Conservation (phyloP, 140 eudicot genomes). For the Oenanthe javanica region DNA sequence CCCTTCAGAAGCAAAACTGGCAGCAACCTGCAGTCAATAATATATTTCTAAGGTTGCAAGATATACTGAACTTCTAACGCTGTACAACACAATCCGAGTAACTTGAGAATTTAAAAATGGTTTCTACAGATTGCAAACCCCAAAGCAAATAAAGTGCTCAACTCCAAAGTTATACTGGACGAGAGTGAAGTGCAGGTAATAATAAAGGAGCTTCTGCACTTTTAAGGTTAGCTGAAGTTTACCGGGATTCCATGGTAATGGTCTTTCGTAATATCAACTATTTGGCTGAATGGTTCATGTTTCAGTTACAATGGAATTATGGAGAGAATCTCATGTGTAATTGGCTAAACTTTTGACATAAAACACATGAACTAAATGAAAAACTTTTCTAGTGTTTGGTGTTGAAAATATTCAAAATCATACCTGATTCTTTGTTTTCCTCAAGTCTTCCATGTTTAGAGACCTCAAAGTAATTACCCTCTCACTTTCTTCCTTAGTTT, state of each 20-base stretch:
- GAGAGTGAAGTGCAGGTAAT: background rate
- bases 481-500: conserved; percentile 48
- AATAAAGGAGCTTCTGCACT: background rate
- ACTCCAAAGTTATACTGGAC: background rate
- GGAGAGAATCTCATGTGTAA: background rate
- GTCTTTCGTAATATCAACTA: background rate
- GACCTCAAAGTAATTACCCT: conserved; percentile 66
- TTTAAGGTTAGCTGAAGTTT: background rate
- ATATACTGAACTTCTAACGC: background rate
- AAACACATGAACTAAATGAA: background rate
- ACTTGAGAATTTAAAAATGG: background rate
- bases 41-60: background rate
- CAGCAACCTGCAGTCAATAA: conserved; percentile 60
- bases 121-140: background rate
- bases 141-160: background rate
- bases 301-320: background rate
- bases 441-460: conserved; percentile 94
- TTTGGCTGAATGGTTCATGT: background rate
- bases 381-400: background rate
- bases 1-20: conserved; percentile 95
- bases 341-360: background rate
- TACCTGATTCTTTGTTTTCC: conserved; percentile 93
- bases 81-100: background rate
- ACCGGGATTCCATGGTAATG: background rate
- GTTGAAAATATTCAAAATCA: background rate